A percentile compares a stretch with the other conserved stretches of the same genome.
Evolutionary conservation across 805 yeast genomes (phyloP).

Genomic region (Vanderwaltozyma tropicalis): DNA sequence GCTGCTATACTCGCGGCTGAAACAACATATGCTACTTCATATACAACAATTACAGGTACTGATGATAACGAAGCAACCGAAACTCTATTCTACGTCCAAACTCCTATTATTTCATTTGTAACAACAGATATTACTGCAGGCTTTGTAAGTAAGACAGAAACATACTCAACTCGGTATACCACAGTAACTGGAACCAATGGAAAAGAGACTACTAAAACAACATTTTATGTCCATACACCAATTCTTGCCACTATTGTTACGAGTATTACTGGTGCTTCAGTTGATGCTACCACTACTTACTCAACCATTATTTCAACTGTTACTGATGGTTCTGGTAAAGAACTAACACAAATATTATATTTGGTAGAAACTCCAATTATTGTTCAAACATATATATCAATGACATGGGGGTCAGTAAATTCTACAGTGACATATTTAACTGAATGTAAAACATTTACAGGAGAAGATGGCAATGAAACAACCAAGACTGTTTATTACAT

Average conservation of each 20-base stretch:
- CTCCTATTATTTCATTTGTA: not conserved
- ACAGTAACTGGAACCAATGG: not conserved
- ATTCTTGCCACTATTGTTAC: too few species aligned
- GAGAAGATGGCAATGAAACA: not conserved
- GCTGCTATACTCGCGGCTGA: too few species aligned
- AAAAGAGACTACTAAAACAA: not conserved
- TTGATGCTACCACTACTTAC: not conserved
- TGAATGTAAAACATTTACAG: not conserved
- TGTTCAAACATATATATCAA: not conserved
- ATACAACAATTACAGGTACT: not conserved
- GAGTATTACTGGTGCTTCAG: too few species aligned
- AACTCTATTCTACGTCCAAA: conserved; percentile 2
- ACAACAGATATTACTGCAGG: not conserved
- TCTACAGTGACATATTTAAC: not conserved
- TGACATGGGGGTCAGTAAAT: not conserved
- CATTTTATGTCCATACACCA: not conserved
- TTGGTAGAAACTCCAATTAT: not conserved
- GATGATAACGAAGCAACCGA: conserved; percentile 1
- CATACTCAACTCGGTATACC: not conserved
- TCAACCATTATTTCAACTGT: not conserved
- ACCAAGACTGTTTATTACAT: not conserved
- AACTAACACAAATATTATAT: not conserved
- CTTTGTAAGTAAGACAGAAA: not conserved
- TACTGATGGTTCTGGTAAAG: not conserved
- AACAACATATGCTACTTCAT: not conserved